phyloP scores from a whole-genome alignment of 495 filamentous ascomycete species.

The Penicillium riverlandense region DNA sequence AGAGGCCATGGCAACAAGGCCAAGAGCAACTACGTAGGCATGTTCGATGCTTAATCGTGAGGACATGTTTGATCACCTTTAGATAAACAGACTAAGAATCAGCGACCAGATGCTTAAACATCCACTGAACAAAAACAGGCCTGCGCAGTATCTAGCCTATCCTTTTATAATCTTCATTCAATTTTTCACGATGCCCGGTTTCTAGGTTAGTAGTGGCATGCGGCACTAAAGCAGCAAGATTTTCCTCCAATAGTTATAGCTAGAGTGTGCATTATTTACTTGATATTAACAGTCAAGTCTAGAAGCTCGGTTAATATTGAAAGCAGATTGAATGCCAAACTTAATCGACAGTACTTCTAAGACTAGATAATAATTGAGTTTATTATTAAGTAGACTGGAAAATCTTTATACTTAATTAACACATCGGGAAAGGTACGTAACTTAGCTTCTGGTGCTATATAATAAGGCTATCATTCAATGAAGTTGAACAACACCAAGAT shows the following conservation, averaged over 20 bases:
- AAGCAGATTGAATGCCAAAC: neutral
- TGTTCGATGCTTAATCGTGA: slow-evolving; percentile 26
- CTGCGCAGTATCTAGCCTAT: neutral
- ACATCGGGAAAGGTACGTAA: neutral
- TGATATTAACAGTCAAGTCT: neutral
- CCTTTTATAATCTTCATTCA: neutral
- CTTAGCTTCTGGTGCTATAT: too few species aligned
- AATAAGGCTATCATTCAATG: too few species aligned
- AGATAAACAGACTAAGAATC: neutral
- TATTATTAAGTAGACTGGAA: too few species aligned
- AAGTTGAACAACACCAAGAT: too few species aligned
- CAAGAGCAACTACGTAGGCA: slow-evolving; percentile 24
- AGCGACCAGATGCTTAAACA: neutral
- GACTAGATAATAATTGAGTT: neutral
- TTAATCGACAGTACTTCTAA: neutral
- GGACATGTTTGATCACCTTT: slow-evolving; percentile 26
- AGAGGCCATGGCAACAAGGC: slow-evolving; percentile 30
- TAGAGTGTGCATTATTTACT: neutral
- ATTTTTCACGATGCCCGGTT: neutral
- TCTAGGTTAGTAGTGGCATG: neutral
- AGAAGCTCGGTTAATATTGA: slow-evolving; percentile 2
- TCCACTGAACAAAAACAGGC: neutral
- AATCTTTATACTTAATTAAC: neutral
- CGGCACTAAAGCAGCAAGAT: neutral
- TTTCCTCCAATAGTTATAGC: slow-evolving; percentile 4